These are phyloP conservation scores for Monosporozyma yasuniensis DNA, from an alignment of 805 yeast species.

Conservation along the genomic window DNA sequence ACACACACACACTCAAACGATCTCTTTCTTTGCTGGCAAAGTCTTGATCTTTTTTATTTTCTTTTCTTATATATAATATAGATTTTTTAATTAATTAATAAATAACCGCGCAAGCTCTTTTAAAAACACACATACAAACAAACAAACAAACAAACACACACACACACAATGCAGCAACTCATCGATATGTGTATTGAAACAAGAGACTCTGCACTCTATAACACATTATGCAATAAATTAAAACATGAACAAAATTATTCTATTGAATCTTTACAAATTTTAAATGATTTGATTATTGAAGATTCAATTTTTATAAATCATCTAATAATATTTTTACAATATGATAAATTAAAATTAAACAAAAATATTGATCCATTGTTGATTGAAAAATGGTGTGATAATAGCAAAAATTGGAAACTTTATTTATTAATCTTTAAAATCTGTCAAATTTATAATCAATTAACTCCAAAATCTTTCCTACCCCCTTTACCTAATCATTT, in stretches of 20 bases:
- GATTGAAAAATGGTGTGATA: not conserved
- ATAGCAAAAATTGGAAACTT: not conserved
- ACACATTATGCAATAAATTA: not conserved
- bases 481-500: not conserved
- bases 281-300: not conserved
- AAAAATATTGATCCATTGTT: not conserved
- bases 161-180: not conserved
- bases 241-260: not conserved
- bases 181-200: not conserved
- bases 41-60: too few relatives aligned
- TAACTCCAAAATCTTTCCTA: too few relatives aligned
- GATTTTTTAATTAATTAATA: too few relatives aligned
- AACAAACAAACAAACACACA: too few relatives aligned
- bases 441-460: not conserved
- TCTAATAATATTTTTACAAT: not conserved
- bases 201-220: not conserved
- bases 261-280: not conserved
- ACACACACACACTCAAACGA: too few relatives aligned
- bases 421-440: not conserved
- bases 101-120: too few relatives aligned
- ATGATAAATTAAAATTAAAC: not conserved
- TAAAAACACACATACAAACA: too few relatives aligned
- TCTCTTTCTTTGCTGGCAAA: too few relatives aligned
- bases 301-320: not conserved
- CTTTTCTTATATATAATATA: too few relatives aligned